Percentiles rank a stretch among this genome's conserved stretches.
These are phyloP conservation scores for Mycena epipterygia DNA, from an alignment of 768 basidiomycete genomes.

Conservation along the genomic window DNA sequence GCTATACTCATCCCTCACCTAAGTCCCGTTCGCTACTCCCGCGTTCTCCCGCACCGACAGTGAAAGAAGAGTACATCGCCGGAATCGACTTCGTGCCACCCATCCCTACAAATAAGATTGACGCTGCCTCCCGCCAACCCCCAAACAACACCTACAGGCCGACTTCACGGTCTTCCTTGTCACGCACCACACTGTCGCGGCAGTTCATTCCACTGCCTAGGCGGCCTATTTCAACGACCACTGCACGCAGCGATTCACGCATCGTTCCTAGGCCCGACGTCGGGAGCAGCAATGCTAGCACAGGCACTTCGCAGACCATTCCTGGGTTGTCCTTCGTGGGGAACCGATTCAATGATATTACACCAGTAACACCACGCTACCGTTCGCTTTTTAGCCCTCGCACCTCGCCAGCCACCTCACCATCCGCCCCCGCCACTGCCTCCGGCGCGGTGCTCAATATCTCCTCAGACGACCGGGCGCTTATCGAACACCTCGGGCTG, in stretches of 20 bases:
- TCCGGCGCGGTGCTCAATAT: constrained; percentile 10
- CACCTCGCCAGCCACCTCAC: background rate
- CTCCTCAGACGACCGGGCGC: constrained; percentile 37
- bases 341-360: too few species aligned
- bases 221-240: background rate
- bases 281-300: background rate
- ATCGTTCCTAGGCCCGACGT: background rate
- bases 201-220: too few species aligned
- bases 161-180: background rate
- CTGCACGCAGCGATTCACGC: background rate
- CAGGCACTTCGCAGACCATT: background rate
- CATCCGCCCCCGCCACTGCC: background rate
- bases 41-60: too few species aligned
- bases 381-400: constrained; percentile 11
- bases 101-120: too few species aligned
- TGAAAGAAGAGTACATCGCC: too few species aligned
- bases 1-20: too few species aligned
- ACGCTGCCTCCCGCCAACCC: too few species aligned
- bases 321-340: background rate
- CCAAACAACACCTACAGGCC: background rate
- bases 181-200: background rate
- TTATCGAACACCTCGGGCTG: constrained; percentile 38
- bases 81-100: too few species aligned
- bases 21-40: too few species aligned
- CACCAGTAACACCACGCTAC: too few species aligned